phyloP scores from a whole-genome alignment of 2,329 filamentous ascomycete species.

The Pyricularia pennisetigena region DNA sequence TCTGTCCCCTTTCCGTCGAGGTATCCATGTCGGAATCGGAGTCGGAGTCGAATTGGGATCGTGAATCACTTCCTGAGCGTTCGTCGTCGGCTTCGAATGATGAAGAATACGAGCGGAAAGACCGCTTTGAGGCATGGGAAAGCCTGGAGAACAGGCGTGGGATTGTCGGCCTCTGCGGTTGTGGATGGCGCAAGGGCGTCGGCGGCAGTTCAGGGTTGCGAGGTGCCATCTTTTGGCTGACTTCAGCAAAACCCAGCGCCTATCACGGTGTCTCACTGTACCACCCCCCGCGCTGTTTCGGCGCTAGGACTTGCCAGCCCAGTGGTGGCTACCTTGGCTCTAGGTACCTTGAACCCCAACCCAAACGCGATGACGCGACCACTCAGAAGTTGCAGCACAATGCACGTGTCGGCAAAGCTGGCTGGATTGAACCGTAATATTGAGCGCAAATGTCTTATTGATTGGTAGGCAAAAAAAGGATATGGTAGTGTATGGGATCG shows the following conservation, averaged over 20 bases:
- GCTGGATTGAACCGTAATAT: background rate
- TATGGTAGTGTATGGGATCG: background rate
- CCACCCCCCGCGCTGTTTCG: background rate
- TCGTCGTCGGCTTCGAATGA: conserved; percentile 64
- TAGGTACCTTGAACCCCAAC: background rate
- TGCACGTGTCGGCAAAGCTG: background rate
- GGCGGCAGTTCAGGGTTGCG: conserved; percentile 5
- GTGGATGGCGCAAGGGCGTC: background rate
- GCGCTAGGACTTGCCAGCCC: background rate
- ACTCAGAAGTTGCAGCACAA: background rate
- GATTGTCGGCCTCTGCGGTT: conserved; percentile 21
- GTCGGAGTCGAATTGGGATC: conserved; percentile 7
- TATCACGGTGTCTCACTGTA: background rate
- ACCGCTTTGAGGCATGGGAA: conserved; percentile 43
- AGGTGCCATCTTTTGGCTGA: conserved; percentile 3
- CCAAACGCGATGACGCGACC: background rate
- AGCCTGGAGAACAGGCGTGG: conserved; percentile 37
- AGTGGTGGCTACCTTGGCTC: background rate
- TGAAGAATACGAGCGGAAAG: conserved; percentile 49
- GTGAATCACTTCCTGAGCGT: conserved; percentile 33
- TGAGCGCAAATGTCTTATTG: background rate
- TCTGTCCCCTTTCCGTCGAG: conserved; percentile 10
- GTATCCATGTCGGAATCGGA: conserved; percentile 17
- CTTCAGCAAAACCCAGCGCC: background rate
- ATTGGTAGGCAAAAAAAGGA: background rate